Evolutionary conservation across 108 stramenopile species (phyloP), one percentile per base, ranked within the genome.

Genomic region (Seminavis robusta): DNA sequence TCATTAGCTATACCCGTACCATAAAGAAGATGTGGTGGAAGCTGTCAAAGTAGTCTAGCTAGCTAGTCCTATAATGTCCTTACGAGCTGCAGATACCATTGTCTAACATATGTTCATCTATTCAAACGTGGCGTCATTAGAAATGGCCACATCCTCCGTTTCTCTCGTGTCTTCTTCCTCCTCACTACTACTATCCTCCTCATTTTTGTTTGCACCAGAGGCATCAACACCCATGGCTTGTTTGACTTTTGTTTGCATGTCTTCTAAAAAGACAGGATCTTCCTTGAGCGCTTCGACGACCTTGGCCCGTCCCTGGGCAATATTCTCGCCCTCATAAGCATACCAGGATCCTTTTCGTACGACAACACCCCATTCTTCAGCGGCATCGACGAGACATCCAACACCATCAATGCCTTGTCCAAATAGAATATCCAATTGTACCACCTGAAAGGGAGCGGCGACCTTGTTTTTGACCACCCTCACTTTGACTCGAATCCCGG

Each of bases 381-480:
- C 95, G 2, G 90, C 86, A 70, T 94, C 92, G 43, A 97, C 47
- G 39, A 87, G 60, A 63, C 92, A 86, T 3, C 97, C 97, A 52
- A 69, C 64, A 20, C 73, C 48, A 75, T 90, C 90, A 73, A 95
- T 92, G 1, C 89, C 95, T 29, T 69, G 56, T 41, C 90, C 95
- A 67, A 94, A 96, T 1, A 84, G 20, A 61, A 96, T 86, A 59
- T 96, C 95, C 55, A 96, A 51, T 42, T 79, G 84, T 10, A 94
- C 76, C 10, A 62, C 71, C 50, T 83, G 80, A 73, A 96, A 98
- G 3, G 97, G 97, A 4, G 94, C 84, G 0, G 97, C 94, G 11
- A 98, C 80, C 71, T 98, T 96, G 71, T 95, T 98, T 76, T 98
- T 98, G 29, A 95, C 95, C 34, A 98, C 94, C 73, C 92, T 93